Conservation (phyloP, 805 yeast species). For the Candida suzukii region DNA sequence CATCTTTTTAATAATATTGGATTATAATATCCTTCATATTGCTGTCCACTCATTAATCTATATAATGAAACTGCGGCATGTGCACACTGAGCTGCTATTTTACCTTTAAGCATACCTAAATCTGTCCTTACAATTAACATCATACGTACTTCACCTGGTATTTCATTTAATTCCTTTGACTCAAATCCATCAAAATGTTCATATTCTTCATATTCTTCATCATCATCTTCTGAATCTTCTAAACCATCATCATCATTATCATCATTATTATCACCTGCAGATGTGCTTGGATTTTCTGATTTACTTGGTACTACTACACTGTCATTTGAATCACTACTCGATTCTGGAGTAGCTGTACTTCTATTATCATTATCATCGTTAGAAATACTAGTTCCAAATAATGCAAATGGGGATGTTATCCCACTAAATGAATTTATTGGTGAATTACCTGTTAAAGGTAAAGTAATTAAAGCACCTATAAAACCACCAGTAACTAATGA, state of each 20-base stretch:
- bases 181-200: constrained; percentile 50
- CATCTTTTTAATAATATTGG: constrained; percentile 65
- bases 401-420: not conserved
- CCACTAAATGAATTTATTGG: constrained; percentile 1
- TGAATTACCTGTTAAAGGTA: constrained; percentile 5
- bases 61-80: constrained; percentile 96
- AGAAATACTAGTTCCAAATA: not conserved
- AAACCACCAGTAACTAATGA: constrained; percentile 24
- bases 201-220: constrained; percentile 35
- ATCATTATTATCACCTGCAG: constrained; percentile 1
- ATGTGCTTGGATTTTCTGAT: not conserved
- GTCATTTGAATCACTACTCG: constrained; percentile 18
- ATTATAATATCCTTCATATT: constrained; percentile 47
- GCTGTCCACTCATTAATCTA: constrained; percentile 51
- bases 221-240: constrained; percentile 29
- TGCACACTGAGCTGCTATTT: constrained; percentile 94
- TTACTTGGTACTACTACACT: constrained; percentile 11
- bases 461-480: constrained; percentile 17
- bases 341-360: not conserved
- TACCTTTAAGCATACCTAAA: constrained; percentile 88
- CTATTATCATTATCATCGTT: no score
- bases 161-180: constrained; percentile 49
- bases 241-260: constrained; percentile 23
- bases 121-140: constrained; percentile 85
- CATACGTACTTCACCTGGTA: constrained; percentile 81